Evolutionary conservation across 2,329 filamentous ascomycete genomes (phyloP).

Genomic region (Westerdykella ornata): DNA sequence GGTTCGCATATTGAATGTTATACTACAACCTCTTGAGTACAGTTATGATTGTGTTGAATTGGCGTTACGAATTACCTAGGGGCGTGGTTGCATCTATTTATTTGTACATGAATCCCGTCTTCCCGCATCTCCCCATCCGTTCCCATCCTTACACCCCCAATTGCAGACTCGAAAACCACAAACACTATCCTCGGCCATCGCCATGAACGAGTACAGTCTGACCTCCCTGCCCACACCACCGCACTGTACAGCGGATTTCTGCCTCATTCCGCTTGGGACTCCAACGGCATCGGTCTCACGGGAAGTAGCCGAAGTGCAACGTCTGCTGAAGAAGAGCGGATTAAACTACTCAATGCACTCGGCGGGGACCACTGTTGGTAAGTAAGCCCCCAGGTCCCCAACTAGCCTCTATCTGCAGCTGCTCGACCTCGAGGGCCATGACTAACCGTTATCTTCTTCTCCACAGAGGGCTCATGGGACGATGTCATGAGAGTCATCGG

Average conservation of each 20-base stretch:
- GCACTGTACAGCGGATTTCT: slow-evolving; percentile 82
- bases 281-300: slow-evolving; percentile 46
- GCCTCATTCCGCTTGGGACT: slow-evolving; percentile 70
- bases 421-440: not conserved
- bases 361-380: slow-evolving; percentile 86
- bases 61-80: not conserved
- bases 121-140: not conserved
- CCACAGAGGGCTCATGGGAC: slow-evolving; percentile 80
- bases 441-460: not conserved
- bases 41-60: no score
- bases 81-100: not conserved
- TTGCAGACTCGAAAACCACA: not conserved
- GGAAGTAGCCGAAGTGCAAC: slow-evolving; percentile 84
- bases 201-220: slow-evolving; percentile 9
- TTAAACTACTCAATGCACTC: slow-evolving; percentile 86
- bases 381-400: slow-evolving; percentile 27
- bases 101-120: no score
- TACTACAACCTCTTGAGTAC: no score
- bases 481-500: slow-evolving; percentile 61
- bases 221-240: slow-evolving; percentile 52
- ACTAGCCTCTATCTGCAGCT: not conserved
- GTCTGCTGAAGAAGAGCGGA: slow-evolving; percentile 71
- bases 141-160: not conserved
- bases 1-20: no score
- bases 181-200: not conserved